Evolutionary conservation across 2,329 filamentous ascomycete species (phyloP).

Genomic region (Coniochaeta pulveracea): DNA sequence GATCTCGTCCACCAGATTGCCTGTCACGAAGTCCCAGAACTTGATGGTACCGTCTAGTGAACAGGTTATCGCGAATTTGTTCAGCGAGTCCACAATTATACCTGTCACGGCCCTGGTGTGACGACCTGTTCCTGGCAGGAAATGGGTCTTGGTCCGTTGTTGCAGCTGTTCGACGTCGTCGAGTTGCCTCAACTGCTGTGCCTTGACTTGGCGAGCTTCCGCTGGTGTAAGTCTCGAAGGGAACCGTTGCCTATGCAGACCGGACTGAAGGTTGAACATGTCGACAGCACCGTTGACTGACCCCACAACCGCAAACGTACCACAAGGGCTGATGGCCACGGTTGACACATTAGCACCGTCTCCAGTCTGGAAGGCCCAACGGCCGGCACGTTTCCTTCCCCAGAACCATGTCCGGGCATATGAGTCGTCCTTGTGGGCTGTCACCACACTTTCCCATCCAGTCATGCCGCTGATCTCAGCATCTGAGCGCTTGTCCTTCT

Average conservation of each 20-base stretch:
- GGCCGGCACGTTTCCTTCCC: conserved; percentile 83
- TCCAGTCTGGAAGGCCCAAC: conserved; percentile 83
- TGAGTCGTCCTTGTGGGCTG: conserved; percentile 76
- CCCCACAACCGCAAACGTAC: conserved; percentile 85
- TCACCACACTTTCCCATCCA: conserved; percentile 95
- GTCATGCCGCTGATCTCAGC: conserved; percentile 66
- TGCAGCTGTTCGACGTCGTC: conserved; percentile 46
- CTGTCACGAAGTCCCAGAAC: conserved; percentile 93
- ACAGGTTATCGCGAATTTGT: conserved; percentile 76
- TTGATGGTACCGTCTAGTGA: conserved; percentile 86
- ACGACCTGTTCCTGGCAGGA: conserved; percentile 49
- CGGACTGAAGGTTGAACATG: conserved; percentile 96
- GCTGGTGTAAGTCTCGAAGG: conserved; percentile 67
- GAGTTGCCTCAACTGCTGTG: conserved; percentile 48
- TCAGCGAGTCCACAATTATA: conserved; percentile 78
- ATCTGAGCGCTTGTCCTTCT: conserved; percentile 50
- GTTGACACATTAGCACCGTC: conserved; percentile 77
- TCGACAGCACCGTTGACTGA: conserved; percentile 76
- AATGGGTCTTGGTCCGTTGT: conserved; percentile 28
- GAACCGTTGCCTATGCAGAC: conserved; percentile 76
- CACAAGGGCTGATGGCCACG: conserved; percentile 81
- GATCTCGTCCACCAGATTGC: conserved; percentile 67
- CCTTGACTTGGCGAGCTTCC: conserved; percentile 65
- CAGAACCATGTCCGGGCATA: conserved; percentile 95
- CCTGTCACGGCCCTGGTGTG: conserved; percentile 80